Evolutionary conservation across 768 basidiomycete genomes (phyloP).

Genomic region (Mycena alexandri): DNA sequence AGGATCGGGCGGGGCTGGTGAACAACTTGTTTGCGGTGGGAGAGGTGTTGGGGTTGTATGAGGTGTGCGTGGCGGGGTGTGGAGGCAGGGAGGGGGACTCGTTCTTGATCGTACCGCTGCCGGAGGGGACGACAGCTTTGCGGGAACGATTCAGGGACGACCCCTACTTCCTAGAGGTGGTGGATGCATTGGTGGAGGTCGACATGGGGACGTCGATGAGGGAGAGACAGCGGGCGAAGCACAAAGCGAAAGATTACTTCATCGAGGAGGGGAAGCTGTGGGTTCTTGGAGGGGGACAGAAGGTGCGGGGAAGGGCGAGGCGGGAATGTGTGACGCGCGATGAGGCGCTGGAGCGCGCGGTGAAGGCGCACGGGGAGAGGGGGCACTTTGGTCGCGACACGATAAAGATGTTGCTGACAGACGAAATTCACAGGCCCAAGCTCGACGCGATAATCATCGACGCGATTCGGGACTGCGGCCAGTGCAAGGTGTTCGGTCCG

Average conservation of each 20-base stretch:
- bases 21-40: conserved; percentile 29
- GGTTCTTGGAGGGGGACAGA: conserved; percentile 7
- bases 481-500: conserved; percentile 44
- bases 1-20: conserved; percentile 28
- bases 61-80: too few relatives aligned
- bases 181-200: conserved; percentile 20
- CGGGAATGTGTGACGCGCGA: conserved; percentile 18
- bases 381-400: conserved; percentile 6
- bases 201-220: conserved; percentile 33
- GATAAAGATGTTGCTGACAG: conserved; percentile 1
- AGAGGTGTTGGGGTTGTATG: too few relatives aligned
- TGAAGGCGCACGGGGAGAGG: conserved; percentile 7
- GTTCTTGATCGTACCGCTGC: conserved; percentile 13
- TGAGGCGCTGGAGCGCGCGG: conserved; percentile 13
- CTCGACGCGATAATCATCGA: conserved; percentile 1
- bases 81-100: neutral
- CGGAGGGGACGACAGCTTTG: conserved; percentile 2
- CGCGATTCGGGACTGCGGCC: conserved; percentile 35
- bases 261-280: conserved; percentile 30
- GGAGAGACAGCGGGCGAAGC: conserved; percentile 16
- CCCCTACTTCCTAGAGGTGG: conserved; percentile 20
- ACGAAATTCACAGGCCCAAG: neutral
- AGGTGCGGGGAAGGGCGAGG: conserved; percentile 11
- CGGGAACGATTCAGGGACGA: conserved; percentile 31
- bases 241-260: conserved; percentile 17